Evolutionary conservation across 768 basidiomycete species (phyloP).

Genomic region (Hypholoma fasciculare): DNA sequence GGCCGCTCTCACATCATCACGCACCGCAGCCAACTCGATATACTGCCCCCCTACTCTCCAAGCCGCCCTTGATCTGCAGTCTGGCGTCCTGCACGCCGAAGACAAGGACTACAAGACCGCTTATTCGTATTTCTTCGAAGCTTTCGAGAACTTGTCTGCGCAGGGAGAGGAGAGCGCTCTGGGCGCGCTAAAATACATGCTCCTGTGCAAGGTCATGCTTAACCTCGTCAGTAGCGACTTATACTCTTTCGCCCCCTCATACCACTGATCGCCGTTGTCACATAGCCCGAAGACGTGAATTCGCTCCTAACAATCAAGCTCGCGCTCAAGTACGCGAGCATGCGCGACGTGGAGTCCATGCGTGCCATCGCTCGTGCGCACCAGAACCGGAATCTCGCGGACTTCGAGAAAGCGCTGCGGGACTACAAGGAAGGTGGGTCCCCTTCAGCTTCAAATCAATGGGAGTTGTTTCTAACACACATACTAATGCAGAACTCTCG

Average conservation of each 20-base stretch:
- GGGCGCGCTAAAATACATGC: constrained; percentile 94
- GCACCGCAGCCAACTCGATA: constrained; percentile 94
- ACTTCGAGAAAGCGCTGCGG: constrained; percentile 85
- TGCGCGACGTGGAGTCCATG: constrained; percentile 94
- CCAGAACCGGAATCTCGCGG: constrained; percentile 83
- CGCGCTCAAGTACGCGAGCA: constrained; percentile 82
- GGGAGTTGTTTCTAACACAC: not conserved
- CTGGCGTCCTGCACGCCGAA: constrained; percentile 87
- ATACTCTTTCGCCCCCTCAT: not conserved
- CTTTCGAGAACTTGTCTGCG: constrained; percentile 84
- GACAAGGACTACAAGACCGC: constrained; percentile 98
- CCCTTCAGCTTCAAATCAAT: no score
- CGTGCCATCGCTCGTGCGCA: constrained; percentile 94
- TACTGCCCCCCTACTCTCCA: constrained; percentile 67
- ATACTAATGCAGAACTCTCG: constrained; percentile 70
- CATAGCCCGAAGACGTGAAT: constrained; percentile 90
- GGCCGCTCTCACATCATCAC: constrained; percentile 87
- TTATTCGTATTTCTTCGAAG: constrained; percentile 97
- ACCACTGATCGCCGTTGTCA: not conserved
- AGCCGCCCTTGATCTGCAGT: constrained; percentile 51
- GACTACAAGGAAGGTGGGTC: constrained; percentile 77
- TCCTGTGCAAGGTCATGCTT: constrained; percentile 97
- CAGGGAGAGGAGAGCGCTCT: constrained; percentile 78
- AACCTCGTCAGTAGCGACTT: constrained; percentile 64
- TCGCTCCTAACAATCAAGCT: constrained; percentile 85